These are phyloP conservation scores for Cryptococcus sp. DNA, from an alignment of 1,284 basidiomycete species.

Conservation along the genomic window DNA sequence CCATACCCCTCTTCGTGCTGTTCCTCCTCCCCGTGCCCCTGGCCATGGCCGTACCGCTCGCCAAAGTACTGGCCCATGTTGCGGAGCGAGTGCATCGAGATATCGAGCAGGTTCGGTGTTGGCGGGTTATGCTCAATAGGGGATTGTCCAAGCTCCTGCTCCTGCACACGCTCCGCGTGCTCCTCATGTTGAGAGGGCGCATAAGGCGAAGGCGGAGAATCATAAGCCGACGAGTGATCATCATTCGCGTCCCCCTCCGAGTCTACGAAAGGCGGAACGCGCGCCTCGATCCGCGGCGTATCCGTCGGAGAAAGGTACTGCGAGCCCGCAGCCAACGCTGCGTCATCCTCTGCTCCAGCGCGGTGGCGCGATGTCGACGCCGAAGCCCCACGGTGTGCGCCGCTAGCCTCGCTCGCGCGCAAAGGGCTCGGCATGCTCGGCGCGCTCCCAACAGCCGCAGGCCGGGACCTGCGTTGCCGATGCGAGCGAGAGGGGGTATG, in stretches of 20 bases:
- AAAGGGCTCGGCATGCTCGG: conserved; percentile 37
- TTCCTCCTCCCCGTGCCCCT: conserved; percentile 8
- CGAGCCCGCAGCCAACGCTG: conserved; percentile 1
- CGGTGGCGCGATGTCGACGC: conserved; percentile 24
- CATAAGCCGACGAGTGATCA: neutral
- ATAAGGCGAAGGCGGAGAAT: neutral
- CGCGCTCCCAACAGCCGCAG: conserved; percentile 23
- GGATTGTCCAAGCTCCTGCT: conserved; percentile 16
- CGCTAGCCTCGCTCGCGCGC: conserved; percentile 29
- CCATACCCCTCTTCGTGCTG: conserved; percentile 12
- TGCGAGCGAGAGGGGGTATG: too few relatives aligned
- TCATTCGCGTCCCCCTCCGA: conserved; percentile 17
- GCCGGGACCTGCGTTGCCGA: neutral
- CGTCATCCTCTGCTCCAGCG: conserved; percentile 13
- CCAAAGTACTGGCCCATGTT: conserved; percentile 37
- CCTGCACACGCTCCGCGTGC: conserved; percentile 10
- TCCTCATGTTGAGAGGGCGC: neutral
- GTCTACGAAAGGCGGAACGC: conserved; percentile 29
- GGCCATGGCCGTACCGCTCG: conserved; percentile 7
- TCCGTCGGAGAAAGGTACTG: conserved; percentile 48
- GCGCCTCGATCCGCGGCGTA: conserved; percentile 35
- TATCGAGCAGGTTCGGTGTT: conserved; percentile 56
- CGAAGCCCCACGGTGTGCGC: too few relatives aligned
- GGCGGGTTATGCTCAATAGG: conserved; percentile 54
- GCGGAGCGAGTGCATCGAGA: conserved; percentile 52